Evolutionary conservation across 2,329 filamentous ascomycete species (phyloP), one percentile per base, ranked within the genome.

Genomic region (Coccinonectria pachysandricola): DNA sequence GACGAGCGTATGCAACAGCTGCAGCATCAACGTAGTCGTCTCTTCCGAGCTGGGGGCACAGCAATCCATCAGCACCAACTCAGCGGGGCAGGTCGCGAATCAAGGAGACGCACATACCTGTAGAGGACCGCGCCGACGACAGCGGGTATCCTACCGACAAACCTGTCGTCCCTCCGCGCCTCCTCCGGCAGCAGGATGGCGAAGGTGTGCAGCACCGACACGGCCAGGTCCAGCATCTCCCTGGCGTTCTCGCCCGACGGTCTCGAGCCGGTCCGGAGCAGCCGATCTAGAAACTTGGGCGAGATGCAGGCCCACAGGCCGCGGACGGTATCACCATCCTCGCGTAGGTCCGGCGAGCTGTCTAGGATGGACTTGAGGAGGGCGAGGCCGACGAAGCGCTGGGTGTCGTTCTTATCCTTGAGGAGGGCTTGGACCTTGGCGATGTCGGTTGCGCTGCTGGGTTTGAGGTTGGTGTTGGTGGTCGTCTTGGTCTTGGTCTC

Each of bases 301-400:
- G 75, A 66, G 12, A 82, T 61, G 16, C 64, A 62, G 17, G 61
- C 53, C 77, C 77, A 82, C 21, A 79, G 53, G 9, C 47, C 48
- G n/a, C 51, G 42, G 4, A 78, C 42, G 6, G 45, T 47, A 2
- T 51, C 49, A 7, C 60, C 54, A 48, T 75, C 60, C 27, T 62
- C 51, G 22, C 60, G 60, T 12, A 75, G 49, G n/a, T 61, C 49
- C 12, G 60, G 52, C 5, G 68, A 65, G 44, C 71, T 74, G 49
- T 80, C 75, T 16, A 82, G 60, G 8, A 77, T 53, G n/a, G 71
- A 69, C 42, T 75, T 78, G 26, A 81, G 60, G 12, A 81, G 60
- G 1, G 75, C 72, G 12, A 82, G 57, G 6, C 75, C 77, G 19
- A 79, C 75, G 39, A 82, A 80, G 42, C 72, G 66, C 12, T 73